A percentile compares a stretch with the other conserved stretches of the same genome.
Conservation (phyloP, 1,284 basidiomycete species). For the Gymnopus androsaceus region DNA sequence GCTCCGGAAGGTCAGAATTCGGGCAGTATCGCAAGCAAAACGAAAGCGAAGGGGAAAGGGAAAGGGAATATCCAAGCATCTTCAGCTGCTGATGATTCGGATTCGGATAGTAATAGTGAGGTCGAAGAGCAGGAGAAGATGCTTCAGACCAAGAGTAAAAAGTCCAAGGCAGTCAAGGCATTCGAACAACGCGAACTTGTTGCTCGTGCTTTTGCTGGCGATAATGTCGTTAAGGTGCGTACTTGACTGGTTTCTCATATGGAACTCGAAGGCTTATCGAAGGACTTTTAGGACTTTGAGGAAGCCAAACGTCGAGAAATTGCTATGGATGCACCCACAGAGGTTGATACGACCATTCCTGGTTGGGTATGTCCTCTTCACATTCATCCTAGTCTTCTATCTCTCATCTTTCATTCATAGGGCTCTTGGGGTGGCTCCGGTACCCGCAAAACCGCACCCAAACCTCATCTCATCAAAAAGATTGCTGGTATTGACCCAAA, state of each 20-base stretch:
- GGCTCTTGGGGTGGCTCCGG: conserved; percentile 92
- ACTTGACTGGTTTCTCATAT: not conserved
- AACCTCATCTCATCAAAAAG: conserved; percentile 75
- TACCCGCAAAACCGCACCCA: conserved; percentile 54
- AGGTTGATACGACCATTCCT: conserved; percentile 88
- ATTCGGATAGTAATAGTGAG: conserved; percentile 68
- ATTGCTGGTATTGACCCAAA: conserved; percentile 78
- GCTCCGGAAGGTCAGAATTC: not conserved
- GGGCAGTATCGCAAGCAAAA: conserved; percentile 13
- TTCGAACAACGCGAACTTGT: conserved; percentile 90
- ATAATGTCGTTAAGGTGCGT: conserved; percentile 86
- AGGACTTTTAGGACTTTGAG: conserved; percentile 69
- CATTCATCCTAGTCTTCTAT: not conserved
- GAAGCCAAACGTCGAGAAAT: conserved; percentile 80
- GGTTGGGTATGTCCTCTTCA: conserved; percentile 78
- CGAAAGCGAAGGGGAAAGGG: conserved; percentile 21
- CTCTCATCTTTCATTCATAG: conserved; percentile 39
- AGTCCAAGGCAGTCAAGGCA: conserved; percentile 49
- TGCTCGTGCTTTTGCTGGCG: conserved; percentile 92
- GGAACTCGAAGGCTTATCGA: not conserved
- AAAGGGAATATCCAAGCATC: conserved; percentile 15
- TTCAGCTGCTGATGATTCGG: conserved; percentile 37
- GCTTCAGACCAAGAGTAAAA: conserved; percentile 44
- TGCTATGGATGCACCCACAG: conserved; percentile 81
- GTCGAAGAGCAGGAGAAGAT: conserved; percentile 65